Evolutionary conservation across 345 rosid species (phyloP), one percentile per base, ranked within the genome.

Genomic region (Aquilaria malaccensis): DNA sequence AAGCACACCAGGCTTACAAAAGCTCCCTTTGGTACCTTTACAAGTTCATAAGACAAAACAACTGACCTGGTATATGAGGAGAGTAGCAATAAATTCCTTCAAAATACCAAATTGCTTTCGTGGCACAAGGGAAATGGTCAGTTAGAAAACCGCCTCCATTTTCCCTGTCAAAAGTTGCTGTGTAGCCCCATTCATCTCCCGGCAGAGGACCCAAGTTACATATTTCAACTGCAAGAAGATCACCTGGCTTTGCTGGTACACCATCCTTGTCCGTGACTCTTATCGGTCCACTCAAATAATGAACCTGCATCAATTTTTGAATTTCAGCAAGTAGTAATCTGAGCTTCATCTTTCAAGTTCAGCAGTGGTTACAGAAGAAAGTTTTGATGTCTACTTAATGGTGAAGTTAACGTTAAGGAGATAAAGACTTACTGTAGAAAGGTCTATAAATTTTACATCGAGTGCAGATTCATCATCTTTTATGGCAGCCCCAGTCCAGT

Each of bases 61-160:
- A 48, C 9, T 65, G 61, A 87, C 98, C 97, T 3, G 92, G 92
- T 57, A 89, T 85, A 5, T 87, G 95, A 56, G 95, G 97, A 67
- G 98, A 93, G 66, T 83, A 80, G 10, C 97, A 91, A 61, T 83
- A 85, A 30, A 93, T 89, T 55, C 98, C 97, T 80, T 93, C 90
- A 50, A 87, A 87, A 63, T 87, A 83, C 96, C 98, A 93, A 76
- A 93, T 87, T 64, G 97, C 97, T 78, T 89, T 93, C 55, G 89
- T 79, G 2, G 98, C 92, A 63, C 80, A 58, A 48, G 98, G 98
- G 61, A 93, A 87, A 77, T 89, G 97, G 60, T 89, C 98, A 10
- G 97, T 93, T 67, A 93, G 63, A 62, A 84, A 89, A 37, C 97
- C 92, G 2, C 97, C 97, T 0, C 98, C 97, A 32, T 85, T 84